These are phyloP conservation scores for Sonneratia alba DNA, from an alignment of 345 rosid species.

Conservation along the genomic window DNA sequence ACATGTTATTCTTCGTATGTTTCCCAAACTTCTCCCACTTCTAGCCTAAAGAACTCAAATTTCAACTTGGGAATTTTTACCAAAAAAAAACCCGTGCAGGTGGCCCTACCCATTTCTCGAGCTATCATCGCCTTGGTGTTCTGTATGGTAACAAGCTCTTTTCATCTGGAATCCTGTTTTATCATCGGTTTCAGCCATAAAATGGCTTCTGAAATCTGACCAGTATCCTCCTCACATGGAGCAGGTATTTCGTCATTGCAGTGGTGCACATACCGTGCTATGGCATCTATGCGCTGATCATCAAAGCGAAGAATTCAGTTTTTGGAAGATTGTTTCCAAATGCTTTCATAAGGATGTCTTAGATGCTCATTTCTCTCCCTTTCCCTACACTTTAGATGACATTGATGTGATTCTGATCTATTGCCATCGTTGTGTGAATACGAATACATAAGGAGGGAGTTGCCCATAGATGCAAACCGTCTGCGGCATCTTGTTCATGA, in stretches of 20 bases:
- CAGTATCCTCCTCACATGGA: background rate
- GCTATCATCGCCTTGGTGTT: slow-evolving; percentile 54
- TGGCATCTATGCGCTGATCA: slow-evolving; percentile 45
- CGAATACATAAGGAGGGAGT: too few relatives aligned
- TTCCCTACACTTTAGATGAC: background rate
- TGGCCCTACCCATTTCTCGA: slow-evolving; percentile 93
- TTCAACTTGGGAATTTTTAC: background rate
- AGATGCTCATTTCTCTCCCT: background rate
- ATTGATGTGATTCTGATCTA: background rate
- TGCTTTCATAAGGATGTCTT: slow-evolving; percentile 30
- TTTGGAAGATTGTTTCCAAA: slow-evolving; percentile 46
- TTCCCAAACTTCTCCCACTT: background rate
- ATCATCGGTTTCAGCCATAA: background rate
- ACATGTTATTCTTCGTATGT: background rate
- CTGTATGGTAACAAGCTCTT: slow-evolving; percentile 45
- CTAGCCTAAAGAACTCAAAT: background rate
- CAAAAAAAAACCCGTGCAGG: slow-evolving; percentile 26
- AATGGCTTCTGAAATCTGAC: background rate
- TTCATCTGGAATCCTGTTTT: background rate
- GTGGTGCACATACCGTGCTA: slow-evolving; percentile 62
- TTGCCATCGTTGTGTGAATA: background rate
- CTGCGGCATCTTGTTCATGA: background rate
- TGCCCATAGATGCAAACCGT: background rate
- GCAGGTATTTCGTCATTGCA: slow-evolving; percentile 62
- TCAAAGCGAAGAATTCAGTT: slow-evolving; percentile 31